Base-by-base conservation (phyloP, 768 basidiomycete genomes). In the Trametes sanguinea region DNA sequence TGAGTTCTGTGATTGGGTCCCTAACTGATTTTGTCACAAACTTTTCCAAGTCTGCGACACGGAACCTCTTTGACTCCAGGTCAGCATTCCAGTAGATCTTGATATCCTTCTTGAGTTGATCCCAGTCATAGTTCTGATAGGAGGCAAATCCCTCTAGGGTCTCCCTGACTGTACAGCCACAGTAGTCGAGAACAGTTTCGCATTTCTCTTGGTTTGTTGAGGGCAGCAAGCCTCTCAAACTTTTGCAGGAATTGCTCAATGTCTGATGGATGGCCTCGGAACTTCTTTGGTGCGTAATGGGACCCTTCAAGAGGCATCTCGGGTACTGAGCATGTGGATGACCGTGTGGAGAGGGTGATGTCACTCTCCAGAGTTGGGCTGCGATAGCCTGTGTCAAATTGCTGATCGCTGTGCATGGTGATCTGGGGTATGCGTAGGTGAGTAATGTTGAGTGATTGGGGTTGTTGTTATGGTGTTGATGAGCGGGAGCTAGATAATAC, bases 211-310 rank as follows among this genome's bases (percentile, higher is more conserved):
- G 32, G 22, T 60, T 48, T 2, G 47, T 59, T 53, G 27, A 62
- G 52, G 2, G 37, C 17, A 6, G 64, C 51, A 1, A 68, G 57
- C n/a, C 44, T 43, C 29, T 67, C 65, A 51, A 62, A 67, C 54
- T 60, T 58, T 2, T 54, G 35, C 16, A 70, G 32, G 60, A 70
- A 70, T 3, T 16, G 46, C 1, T 62, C 43, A 1, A 70, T 62
- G n/a, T 68, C 65, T 1, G 67, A 44, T 52, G 64, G 54, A 10
- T 65, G 60, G 1, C 69, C 69, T 45, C 56, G 59, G 51, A 70
- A 68, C 6, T 50, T 65, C 55, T 63, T 66, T 11, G 69, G 69
- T 1, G 67, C 65, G 2, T 57, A 57, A 37, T 61, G 65, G 4
- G 54, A 27, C 45, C 65, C 65, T 14, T 51, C 57, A 40, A 68